Base-by-base conservation (phyloP, 495 filamentous ascomycete species). In the Xylaria castorea region DNA sequence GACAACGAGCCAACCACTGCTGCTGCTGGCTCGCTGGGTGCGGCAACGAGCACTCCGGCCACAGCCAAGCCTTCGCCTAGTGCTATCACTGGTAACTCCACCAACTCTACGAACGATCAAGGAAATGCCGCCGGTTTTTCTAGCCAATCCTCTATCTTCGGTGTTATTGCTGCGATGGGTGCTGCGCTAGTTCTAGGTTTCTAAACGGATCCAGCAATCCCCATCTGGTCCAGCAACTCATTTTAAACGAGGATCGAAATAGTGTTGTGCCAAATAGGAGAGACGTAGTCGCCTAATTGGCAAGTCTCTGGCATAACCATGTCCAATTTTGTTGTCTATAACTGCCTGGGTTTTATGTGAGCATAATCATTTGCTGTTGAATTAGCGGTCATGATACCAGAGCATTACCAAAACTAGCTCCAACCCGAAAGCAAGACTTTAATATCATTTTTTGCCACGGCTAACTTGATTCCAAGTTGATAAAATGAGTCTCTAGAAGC, bases 161-260 rank as follows among this genome's bases (percentile, higher is more conserved):
- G 73, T 7, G 75, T 76, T 27, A 64, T 77, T 6, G 73, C 70
- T 20, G 75, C 76, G 20, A 72, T 78, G 55, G 70, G 64, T 53
- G 75, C 70, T 16, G 70, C 76, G 34, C 71, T 78, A 16, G 68
- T 68, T 48, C 73, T 78, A 3, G 73, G 78, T 51, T 75, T 75
- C 66, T 80, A 72, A 73, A 70, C 12, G 16, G 20, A 40, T 22
- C 22, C 36, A 12, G 14, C 22, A 22, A 7, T n/a, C 22, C 22
- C 34, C 25, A 12, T 42, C 46, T 32, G 20, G 18, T 25, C n/a
- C 27, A 64, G 5, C 30, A 6, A 12, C 30, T 30, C 34, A 11
- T 44, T 51, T 40, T 18, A 25, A 9, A 16, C 7, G 30, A 22
- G 66, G 12, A 12, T 18, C 22, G 36, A 55, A 25, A 51, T 1